Evolutionary conservation across 2,329 filamentous ascomycete species (phyloP).

Genomic region (Fusarium albosuccineum): DNA sequence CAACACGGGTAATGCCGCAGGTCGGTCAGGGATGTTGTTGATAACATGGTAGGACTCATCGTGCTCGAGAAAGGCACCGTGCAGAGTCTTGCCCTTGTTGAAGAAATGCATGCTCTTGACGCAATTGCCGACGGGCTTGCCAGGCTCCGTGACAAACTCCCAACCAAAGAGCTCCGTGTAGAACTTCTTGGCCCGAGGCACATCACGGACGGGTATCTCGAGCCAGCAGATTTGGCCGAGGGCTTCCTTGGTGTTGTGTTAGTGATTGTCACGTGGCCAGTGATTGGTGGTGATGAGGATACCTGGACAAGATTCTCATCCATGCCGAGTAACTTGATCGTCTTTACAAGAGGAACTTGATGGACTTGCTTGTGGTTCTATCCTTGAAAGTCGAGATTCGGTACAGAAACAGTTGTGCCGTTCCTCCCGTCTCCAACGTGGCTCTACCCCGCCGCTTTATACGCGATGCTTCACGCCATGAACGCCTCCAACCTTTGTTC

Average conservation of each 20-base stretch:
- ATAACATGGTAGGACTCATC: conserved; percentile 46
- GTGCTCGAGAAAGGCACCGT: conserved; percentile 53
- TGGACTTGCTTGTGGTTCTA: background rate
- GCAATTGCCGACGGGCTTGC: conserved; percentile 37
- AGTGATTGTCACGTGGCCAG: background rate
- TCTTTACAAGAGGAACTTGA: background rate
- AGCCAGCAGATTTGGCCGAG: conserved; percentile 55
- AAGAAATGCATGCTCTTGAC: conserved; percentile 52
- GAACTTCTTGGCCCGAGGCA: conserved; percentile 53
- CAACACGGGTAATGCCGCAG: conserved; percentile 47
- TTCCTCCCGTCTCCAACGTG: background rate
- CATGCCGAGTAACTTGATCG: conserved; percentile 6
- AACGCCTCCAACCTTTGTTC: background rate
- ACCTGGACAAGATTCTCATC: conserved; percentile 33
- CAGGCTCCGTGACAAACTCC: conserved; percentile 45
- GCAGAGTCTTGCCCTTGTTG: conserved; percentile 48
- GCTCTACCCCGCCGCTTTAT: conserved; percentile 30
- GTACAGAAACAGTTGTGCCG: too few relatives aligned
- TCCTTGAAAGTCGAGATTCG: background rate
- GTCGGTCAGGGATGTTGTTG: conserved; percentile 44
- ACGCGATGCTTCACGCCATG: conserved; percentile 9
- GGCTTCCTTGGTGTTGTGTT: conserved; percentile 28
- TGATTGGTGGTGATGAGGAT: background rate
- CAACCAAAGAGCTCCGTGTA: conserved; percentile 54
- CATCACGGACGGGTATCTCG: conserved; percentile 54